phyloP scores from a whole-genome alignment of 176 grass and related monocot genomes.

The Hordeum marinum region DNA sequence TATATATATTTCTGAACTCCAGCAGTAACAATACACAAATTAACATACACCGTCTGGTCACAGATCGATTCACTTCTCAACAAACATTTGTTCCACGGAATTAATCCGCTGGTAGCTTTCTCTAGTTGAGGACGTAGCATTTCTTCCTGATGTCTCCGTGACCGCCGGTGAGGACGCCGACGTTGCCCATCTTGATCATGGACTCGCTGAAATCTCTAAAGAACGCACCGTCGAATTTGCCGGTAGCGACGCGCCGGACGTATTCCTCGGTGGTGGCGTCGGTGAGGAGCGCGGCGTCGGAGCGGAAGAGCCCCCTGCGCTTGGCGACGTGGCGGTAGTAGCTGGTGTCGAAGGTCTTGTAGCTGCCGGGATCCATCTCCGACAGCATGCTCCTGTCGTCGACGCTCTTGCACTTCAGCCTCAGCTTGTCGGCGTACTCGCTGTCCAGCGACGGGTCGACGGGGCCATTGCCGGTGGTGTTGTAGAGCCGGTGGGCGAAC shows the following conservation, averaged over 20 bases:
- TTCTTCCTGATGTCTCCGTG: slow-evolving; percentile 72
- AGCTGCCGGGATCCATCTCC: slow-evolving; percentile 84
- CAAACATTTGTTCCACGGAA: too few species aligned
- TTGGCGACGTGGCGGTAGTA: slow-evolving; percentile 60
- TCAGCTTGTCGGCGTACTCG: slow-evolving; percentile 49
- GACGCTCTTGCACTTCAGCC: slow-evolving; percentile 30
- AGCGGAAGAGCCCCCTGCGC: slow-evolving; percentile 53
- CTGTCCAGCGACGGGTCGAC: slow-evolving; percentile 51
- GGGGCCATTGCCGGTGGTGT: slow-evolving; percentile 33
- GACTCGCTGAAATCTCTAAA: slow-evolving; percentile 58
- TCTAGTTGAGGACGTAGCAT: slow-evolving; percentile 39
- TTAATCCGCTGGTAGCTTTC: neutral
- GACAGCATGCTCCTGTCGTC: slow-evolving; percentile 32
- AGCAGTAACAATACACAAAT: neutral
- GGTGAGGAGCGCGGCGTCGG: slow-evolving; percentile 52
- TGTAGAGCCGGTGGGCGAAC: slow-evolving; percentile 51
- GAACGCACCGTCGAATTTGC: slow-evolving; percentile 32
- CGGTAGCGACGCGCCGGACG: slow-evolving; percentile 44
- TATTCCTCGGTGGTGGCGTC: slow-evolving; percentile 46
- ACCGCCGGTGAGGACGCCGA: slow-evolving; percentile 45
- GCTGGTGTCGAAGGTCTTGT: slow-evolving; percentile 63
- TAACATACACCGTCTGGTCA: neutral
- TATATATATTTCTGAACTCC: too few species aligned
- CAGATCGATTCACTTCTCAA: too few species aligned
- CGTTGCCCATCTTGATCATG: slow-evolving; percentile 68